phyloP scores from a whole-genome alignment of 176 grass and related monocot species.

The Alloteropsis semialata region DNA sequence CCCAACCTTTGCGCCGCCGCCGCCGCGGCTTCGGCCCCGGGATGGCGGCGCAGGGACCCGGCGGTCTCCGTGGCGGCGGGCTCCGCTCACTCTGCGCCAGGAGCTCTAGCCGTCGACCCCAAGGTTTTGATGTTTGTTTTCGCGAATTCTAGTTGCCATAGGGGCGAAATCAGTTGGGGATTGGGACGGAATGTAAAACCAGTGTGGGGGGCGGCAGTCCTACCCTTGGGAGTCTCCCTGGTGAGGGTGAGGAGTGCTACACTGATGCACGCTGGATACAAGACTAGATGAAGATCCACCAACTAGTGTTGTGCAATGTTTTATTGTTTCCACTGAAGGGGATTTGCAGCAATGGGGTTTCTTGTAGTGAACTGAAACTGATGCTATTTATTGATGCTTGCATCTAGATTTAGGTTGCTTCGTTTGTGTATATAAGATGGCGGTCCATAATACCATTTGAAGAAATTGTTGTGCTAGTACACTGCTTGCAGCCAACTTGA shows the following conservation, averaged over 20 bases:
- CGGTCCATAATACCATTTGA: too few relatives aligned
- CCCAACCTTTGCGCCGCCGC: neutral
- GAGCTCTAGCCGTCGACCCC: neutral
- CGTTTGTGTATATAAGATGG: too few relatives aligned
- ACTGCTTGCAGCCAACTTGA: neutral
- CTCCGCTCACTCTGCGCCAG: neutral
- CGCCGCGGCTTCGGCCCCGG: neutral
- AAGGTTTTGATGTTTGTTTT: neutral
- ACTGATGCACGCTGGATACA: too few relatives aligned
- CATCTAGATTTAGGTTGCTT: neutral
- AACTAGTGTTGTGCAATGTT: neutral
- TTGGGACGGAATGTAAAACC: neutral
- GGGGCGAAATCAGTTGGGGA: neutral
- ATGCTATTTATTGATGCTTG: neutral
- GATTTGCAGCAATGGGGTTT: too few relatives aligned
- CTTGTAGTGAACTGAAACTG: neutral
- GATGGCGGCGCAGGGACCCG: conserved; percentile 19
- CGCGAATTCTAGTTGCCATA: neutral
- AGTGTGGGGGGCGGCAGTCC: too few relatives aligned
- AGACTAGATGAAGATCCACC: too few relatives aligned
- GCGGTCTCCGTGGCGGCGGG: neutral
- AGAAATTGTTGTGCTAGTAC: too few relatives aligned
- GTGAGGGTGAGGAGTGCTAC: too few relatives aligned
- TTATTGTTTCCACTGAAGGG: neutral
- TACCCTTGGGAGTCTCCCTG: too few relatives aligned